phyloP scores from a whole-genome alignment of 148 eudicot genomes.

The Euryodendron excelsum region DNA sequence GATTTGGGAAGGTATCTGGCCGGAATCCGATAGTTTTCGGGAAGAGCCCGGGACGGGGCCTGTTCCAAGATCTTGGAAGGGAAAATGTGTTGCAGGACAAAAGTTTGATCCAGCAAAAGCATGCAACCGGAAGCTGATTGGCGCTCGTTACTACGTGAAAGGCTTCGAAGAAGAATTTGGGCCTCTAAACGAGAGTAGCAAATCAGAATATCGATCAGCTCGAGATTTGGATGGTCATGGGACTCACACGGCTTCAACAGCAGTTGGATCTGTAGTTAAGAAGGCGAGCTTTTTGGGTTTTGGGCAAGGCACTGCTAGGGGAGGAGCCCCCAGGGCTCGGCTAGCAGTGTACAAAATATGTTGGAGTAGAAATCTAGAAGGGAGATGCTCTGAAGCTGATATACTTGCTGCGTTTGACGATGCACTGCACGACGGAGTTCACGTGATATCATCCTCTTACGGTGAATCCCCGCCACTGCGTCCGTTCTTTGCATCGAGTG shows the following conservation, averaged over 20 bases:
- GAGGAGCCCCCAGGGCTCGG: conserved; percentile 52
- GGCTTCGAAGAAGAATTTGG: conserved; percentile 34
- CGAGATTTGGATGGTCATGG: conserved; percentile 46
- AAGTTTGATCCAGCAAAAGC: conserved; percentile 29
- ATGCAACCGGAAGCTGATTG: conserved; percentile 47
- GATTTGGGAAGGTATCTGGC: conserved; percentile 40
- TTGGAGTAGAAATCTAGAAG: conserved; percentile 26
- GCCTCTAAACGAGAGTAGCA: conserved; percentile 11
- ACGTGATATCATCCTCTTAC: conserved; percentile 42
- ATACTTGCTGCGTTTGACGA: conserved; percentile 46
- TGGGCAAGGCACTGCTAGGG: conserved; percentile 41
- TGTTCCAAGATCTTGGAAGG: conserved; percentile 36
- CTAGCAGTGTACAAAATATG: conserved; percentile 51
- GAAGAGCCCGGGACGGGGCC: conserved; percentile 33
- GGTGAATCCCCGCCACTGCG: conserved; percentile 29
- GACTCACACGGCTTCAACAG: conserved; percentile 53
- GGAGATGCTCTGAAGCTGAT: conserved; percentile 37
- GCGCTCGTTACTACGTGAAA: conserved; percentile 35
- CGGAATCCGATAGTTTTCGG: conserved; percentile 43
- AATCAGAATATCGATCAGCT: conserved; percentile 35
- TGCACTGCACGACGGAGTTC: conserved; percentile 43
- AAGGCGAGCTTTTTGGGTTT: conserved; percentile 34
- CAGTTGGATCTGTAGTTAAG: conserved; percentile 37
- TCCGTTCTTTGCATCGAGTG: conserved; percentile 18
- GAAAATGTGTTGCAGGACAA: conserved; percentile 38